These are phyloP conservation scores for Saccharomyces uvarum DNA, from an alignment of 1,139 yeast species.

Conservation along the genomic window DNA sequence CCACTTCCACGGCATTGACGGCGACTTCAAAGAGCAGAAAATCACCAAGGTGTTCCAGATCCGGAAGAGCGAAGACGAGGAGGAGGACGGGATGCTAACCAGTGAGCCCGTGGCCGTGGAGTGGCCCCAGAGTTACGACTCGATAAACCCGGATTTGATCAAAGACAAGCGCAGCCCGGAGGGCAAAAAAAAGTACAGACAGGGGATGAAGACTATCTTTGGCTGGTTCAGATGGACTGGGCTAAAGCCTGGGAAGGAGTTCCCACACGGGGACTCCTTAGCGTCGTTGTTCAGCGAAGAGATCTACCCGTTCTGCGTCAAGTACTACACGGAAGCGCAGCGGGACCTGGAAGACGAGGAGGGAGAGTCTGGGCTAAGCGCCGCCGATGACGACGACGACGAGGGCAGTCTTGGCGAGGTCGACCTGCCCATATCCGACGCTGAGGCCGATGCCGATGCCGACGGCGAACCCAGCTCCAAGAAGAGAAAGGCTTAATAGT, in stretches of 20 bases:
- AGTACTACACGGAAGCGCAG: conserved; percentile 61
- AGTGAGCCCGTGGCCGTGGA: conserved; percentile 44
- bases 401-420: conserved; percentile 4
- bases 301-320: conserved; percentile 62
- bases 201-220: conserved; percentile 68
- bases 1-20: conserved; percentile 37
- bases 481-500: conserved; percentile 1
- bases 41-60: conserved; percentile 47
- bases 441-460: background rate
- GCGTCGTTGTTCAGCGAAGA: conserved; percentile 59
- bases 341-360: conserved; percentile 48
- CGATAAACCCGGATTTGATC: conserved; percentile 46
- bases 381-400: conserved; percentile 9
- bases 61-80: conserved; percentile 14
- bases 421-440: conserved; percentile 1
- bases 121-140: conserved; percentile 55
- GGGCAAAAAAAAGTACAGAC: conserved; percentile 54
- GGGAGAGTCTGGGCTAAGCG: conserved; percentile 36
- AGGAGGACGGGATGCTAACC: conserved; percentile 33
- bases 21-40: conserved; percentile 43
- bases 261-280: conserved; percentile 62
- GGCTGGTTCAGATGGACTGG: conserved; percentile 78
- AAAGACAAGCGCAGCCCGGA: conserved; percentile 39
- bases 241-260: conserved; percentile 61
- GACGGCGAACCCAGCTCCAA: background rate